Conservation (phyloP, 768 basidiomycete species). For the Suillus luteus region DNA sequence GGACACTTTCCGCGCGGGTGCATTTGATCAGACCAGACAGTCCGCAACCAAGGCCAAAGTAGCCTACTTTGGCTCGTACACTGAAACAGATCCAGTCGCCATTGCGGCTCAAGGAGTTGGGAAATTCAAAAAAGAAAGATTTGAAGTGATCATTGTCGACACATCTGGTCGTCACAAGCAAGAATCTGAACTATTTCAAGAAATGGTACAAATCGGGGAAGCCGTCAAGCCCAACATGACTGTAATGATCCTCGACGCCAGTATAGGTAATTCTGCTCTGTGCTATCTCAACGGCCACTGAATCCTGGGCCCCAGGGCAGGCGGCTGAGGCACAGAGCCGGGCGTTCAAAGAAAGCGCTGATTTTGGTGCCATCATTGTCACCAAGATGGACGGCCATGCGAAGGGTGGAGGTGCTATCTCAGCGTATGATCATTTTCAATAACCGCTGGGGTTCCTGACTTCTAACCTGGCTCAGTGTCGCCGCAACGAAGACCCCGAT, state of each 20-base stretch:
- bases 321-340: constrained; percentile 95
- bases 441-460: not conserved
- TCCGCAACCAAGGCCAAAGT: constrained; percentile 99
- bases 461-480: constrained; percentile 54
- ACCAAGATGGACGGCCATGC: constrained; percentile 99
- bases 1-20: constrained; percentile 98
- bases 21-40: constrained; percentile 98
- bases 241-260: constrained; percentile 92
- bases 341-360: constrained; percentile 96
- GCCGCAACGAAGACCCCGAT: constrained; percentile 99
- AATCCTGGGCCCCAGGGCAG: constrained; percentile 60
- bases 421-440: constrained; percentile 68
- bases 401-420: constrained; percentile 98
- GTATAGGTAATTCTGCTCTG: constrained; percentile 66
- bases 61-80: constrained; percentile 98
- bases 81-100: constrained; percentile 95
- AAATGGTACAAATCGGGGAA: constrained; percentile 96
- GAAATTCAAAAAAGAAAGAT: constrained; percentile 98
- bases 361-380: constrained; percentile 98
- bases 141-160: constrained; percentile 98
- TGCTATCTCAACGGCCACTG: not conserved
- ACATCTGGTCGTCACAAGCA: constrained; percentile 97
- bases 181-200: constrained; percentile 93
- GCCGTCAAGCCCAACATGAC: constrained; percentile 98
- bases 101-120: constrained; percentile 93